Base-by-base conservation (phyloP, 1,139 yeast species). In the Taphrina communis region DNA sequence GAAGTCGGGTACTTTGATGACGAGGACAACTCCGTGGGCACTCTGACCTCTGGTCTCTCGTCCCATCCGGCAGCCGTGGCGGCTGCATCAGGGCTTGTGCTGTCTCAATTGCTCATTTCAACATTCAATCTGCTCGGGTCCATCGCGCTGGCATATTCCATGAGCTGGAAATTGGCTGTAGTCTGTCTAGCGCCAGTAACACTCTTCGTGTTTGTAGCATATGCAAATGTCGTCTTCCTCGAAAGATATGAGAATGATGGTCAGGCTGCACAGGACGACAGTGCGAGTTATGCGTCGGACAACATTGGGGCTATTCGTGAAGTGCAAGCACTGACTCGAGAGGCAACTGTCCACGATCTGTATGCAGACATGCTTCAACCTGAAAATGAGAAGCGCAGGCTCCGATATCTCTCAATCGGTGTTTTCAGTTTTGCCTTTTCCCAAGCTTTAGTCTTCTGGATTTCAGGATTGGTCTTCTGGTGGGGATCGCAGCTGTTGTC, bases 211-310 rank as follows among this genome's bases (percentile, higher is more conserved):
- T 89, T 96, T 83, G 78, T 84, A 85, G 78, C 92, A 87, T 71
- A 92, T 90, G 65, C 90, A 85, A 79, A 82, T 83, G 90, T 92
- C 82, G 90, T 82, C 88, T 89, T 80, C 85, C 91, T 53, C 86
- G 88, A 74, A 84, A 86, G 77, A 84, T 94, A 70, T 88, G 96
- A 66, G 81, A 88, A 78, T 58, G 75, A 80, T 35, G 78, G 80
- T 31, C 78, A 80, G 69, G 75, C 74, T 58, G 80, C 79, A 1
- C 80, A 83, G 84, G 59, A 79, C 80, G 66, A 82, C 78, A 73
- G 78, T 80, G 72, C 87, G 82, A 11, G 86, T 80, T 75, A 85
- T 84, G 68, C 80, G 79, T 74, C 84, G 81, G 74, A 84, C 81
- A 74, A 79, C 79, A 69, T 78, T 79, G 53, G 83, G 79, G 76